Percentiles rank a stretch among this genome's conserved stretches.
phyloP scores from a whole-genome alignment of 2,329 filamentous ascomycete species.

The Cryoendolithus antarcticus region DNA sequence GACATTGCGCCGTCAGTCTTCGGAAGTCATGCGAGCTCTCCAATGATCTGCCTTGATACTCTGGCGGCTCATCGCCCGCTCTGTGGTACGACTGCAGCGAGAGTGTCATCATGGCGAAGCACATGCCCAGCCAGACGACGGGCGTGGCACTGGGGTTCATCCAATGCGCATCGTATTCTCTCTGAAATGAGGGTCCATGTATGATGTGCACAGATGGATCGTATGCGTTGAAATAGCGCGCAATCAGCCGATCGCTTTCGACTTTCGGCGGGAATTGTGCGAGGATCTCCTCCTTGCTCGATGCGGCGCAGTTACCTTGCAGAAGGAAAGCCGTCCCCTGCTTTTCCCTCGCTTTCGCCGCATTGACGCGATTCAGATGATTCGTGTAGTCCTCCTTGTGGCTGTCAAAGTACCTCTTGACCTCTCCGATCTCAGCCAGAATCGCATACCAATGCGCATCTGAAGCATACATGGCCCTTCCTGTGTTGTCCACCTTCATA shows the following conservation, averaged over 20 bases:
- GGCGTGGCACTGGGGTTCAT: slow-evolving; percentile 58
- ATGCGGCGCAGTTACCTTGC: slow-evolving; percentile 50
- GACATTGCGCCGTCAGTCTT: slow-evolving; percentile 62
- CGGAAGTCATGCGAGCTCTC: slow-evolving; percentile 46
- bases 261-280: slow-evolving; percentile 68
- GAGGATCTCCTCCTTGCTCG: slow-evolving; percentile 64
- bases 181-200: slow-evolving; percentile 67
- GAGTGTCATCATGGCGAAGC: slow-evolving; percentile 65
- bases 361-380: slow-evolving; percentile 64
- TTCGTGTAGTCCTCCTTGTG: slow-evolving; percentile 85
- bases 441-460: slow-evolving; percentile 43
- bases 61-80: slow-evolving; percentile 65
- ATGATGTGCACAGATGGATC: slow-evolving; percentile 48
- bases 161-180: slow-evolving; percentile 58
- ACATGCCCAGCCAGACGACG: slow-evolving; percentile 65
- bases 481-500: slow-evolving; percentile 39
- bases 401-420: slow-evolving; percentile 78
- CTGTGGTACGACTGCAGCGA: slow-evolving; percentile 70
- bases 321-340: slow-evolving; percentile 66
- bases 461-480: slow-evolving; percentile 35
- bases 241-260: slow-evolving; percentile 71
- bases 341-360: slow-evolving; percentile 48
- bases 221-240: slow-evolving; percentile 80
- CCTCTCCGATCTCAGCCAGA: slow-evolving; percentile 64
- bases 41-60: slow-evolving; percentile 55